Evolutionary conservation across 768 basidiomycete species (phyloP).

Genomic region (Tricholoma matsutake): DNA sequence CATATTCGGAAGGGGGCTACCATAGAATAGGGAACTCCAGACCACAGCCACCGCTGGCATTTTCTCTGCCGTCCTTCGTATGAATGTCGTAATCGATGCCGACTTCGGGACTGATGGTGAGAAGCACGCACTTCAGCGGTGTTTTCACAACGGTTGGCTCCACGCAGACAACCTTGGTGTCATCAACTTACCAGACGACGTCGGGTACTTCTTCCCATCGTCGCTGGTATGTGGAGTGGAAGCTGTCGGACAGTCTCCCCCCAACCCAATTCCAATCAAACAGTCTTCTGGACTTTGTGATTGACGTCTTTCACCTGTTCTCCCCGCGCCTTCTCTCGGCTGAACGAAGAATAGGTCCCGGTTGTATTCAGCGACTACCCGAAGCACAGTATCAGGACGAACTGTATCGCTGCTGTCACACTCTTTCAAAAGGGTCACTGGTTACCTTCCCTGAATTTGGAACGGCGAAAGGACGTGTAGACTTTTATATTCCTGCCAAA

Average conservation of each 20-base stretch:
- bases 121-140: background rate
- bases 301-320: background rate
- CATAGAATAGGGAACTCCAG: background rate
- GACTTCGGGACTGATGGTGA: background rate
- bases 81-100: background rate
- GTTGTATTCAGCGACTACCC: too few relatives aligned
- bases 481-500: background rate
- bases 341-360: too few relatives aligned
- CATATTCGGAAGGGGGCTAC: background rate
- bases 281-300: background rate
- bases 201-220: conserved; percentile 15
- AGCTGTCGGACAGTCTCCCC: conserved; percentile 3
- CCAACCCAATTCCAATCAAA: conserved; percentile 6
- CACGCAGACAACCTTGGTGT: background rate
- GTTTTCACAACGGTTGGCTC: background rate
- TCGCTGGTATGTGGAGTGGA: conserved; percentile 19
- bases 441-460: background rate
- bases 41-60: background rate
- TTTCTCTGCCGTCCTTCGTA: background rate
- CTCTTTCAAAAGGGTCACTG: background rate
- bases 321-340: too few relatives aligned
- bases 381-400: background rate
- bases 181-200: conserved; percentile 2
- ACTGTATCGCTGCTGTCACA: background rate
- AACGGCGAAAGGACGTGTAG: background rate